These are phyloP conservation scores for Myochromella boudieri DNA, from an alignment of 768 basidiomycete genomes.

Conservation along the genomic window DNA sequence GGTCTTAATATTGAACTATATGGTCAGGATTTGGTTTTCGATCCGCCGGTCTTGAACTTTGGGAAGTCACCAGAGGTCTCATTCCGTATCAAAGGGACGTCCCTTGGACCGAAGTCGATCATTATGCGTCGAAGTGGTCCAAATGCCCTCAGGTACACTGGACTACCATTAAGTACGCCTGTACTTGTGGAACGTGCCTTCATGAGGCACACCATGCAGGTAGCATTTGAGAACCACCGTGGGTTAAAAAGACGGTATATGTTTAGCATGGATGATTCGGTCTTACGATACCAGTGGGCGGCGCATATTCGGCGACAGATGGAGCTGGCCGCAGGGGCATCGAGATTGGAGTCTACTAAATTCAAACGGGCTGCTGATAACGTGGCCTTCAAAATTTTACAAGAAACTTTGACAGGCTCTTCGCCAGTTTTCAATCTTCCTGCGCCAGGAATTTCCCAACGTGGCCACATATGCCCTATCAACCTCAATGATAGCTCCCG, in stretches of 20 bases:
- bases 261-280: slow-evolving; percentile 86
- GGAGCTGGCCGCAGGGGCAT: slow-evolving; percentile 42
- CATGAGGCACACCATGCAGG: slow-evolving; percentile 95
- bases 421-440: slow-evolving; percentile 14
- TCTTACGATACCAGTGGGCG: slow-evolving; percentile 74
- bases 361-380: slow-evolving; percentile 68
- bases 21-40: slow-evolving; percentile 87
- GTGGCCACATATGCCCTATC: slow-evolving; percentile 19
- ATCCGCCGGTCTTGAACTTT: slow-evolving; percentile 83
- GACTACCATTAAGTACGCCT: slow-evolving; percentile 75
- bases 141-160: slow-evolving; percentile 80
- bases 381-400: slow-evolving; percentile 80
- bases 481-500: slow-evolving; percentile 15
- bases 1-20: slow-evolving; percentile 78
- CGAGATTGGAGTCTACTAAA: slow-evolving; percentile 38
- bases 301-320: slow-evolving; percentile 68
- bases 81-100: slow-evolving; percentile 87
- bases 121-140: slow-evolving; percentile 82
- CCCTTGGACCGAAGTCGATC: slow-evolving; percentile 80
- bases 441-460: slow-evolving; percentile 30
- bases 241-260: slow-evolving; percentile 84
- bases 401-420: slow-evolving; percentile 71
- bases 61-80: slow-evolving; percentile 75
- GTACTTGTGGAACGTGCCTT: slow-evolving; percentile 88
- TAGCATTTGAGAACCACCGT: slow-evolving; percentile 74